phyloP scores from a whole-genome alignment of 192 early-diverging fungal species.

The Coemansia sp. region DNA sequence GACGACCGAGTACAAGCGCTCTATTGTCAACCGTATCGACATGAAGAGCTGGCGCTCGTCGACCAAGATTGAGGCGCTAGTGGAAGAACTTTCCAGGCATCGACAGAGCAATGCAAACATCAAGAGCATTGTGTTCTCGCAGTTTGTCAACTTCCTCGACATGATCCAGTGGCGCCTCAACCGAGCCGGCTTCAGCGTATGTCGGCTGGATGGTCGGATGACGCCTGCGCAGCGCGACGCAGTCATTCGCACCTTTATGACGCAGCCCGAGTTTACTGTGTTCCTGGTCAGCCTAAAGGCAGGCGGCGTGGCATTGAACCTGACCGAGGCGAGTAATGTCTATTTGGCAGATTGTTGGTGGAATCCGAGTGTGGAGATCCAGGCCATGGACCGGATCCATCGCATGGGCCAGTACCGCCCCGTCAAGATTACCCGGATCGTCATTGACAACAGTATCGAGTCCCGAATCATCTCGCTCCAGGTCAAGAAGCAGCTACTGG shows the following conservation, averaged over 20 bases:
- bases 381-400: slow-evolving; percentile 95
- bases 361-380: slow-evolving; percentile 61
- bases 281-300: slow-evolving; percentile 89
- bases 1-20: slow-evolving; percentile 50
- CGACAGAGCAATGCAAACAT: slow-evolving; percentile 65
- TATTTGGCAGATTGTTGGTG: slow-evolving; percentile 66
- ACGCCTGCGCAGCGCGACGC: slow-evolving; percentile 66
- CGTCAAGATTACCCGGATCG: slow-evolving; percentile 79
- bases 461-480: slow-evolving; percentile 84
- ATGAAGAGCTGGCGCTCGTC: slow-evolving; percentile 81
- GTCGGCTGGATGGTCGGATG: slow-evolving; percentile 81
- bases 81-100: slow-evolving; percentile 75
- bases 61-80: slow-evolving; percentile 91
- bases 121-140: slow-evolving; percentile 77
- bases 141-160: slow-evolving; percentile 88
- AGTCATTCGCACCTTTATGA: slow-evolving; percentile 68
- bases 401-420: slow-evolving; percentile 87
- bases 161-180: slow-evolving; percentile 85
- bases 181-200: slow-evolving; percentile 75
- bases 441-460: slow-evolving; percentile 93
- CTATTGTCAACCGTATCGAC: slow-evolving; percentile 91
- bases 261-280: slow-evolving; percentile 73
- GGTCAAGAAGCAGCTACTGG: slow-evolving; percentile 88
- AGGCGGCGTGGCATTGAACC: slow-evolving; percentile 86
- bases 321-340: slow-evolving; percentile 83